Percentiles rank a stretch among this genome's conserved stretches.
Conservation (phyloP, 2,329 filamentous ascomycete genomes). For the Diaporthe aspalathi region DNA sequence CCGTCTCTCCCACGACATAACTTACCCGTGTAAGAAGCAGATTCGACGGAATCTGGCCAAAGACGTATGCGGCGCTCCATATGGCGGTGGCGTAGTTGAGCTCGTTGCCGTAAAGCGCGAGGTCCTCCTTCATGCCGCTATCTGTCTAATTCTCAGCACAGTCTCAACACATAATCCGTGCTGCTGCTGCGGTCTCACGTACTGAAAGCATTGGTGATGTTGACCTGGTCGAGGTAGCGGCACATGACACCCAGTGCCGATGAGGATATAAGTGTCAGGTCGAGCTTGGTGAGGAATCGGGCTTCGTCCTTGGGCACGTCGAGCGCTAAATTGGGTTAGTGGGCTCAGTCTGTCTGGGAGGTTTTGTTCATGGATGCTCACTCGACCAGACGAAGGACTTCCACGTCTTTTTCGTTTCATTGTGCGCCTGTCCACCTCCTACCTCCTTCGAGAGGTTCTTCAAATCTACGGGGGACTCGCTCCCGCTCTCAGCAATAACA, state of each 20-base stretch:
- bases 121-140: conserved; percentile 43
- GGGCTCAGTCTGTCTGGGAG: too few species aligned
- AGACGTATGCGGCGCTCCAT: conserved; percentile 48
- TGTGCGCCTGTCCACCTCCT: neutral
- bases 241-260: conserved; percentile 7
- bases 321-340: neutral
- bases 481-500: neutral
- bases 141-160: neutral
- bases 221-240: conserved; percentile 16
- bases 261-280: neutral
- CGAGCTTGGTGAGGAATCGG: conserved; percentile 15
- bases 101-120: conserved; percentile 47
- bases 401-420: neutral
- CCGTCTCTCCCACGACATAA: neutral
- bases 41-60: conserved; percentile 48
- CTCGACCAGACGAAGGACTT: conserved; percentile 1
- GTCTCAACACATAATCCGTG: too few species aligned
- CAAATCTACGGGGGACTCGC: neutral
- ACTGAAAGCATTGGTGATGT: conserved; percentile 10
- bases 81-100: conserved; percentile 47
- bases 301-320: conserved; percentile 12
- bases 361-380: neutral
- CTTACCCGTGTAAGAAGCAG: conserved; percentile 38
- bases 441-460: neutral
- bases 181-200: too few species aligned